Conservation (phyloP, 2,329 filamentous ascomycete species). For the Rasamsonia emersonii region DNA sequence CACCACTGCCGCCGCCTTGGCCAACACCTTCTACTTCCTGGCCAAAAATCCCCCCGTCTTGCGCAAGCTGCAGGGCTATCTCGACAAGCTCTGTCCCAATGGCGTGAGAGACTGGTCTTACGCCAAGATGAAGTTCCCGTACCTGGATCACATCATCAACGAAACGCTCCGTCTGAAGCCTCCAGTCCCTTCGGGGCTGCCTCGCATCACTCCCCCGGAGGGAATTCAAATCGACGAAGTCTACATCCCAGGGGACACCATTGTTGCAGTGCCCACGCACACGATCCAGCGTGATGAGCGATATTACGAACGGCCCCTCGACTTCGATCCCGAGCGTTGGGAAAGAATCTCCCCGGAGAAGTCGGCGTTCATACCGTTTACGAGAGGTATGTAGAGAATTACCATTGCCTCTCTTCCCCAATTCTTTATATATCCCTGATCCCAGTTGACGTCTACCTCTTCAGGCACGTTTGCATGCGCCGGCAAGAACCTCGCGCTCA, state of each 20-base stretch:
- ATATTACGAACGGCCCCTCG: too few species aligned
- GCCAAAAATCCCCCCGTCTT: conserved; percentile 20
- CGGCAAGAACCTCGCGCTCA: conserved; percentile 16
- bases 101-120: conserved; percentile 3
- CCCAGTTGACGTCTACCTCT: neutral
- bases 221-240: conserved; percentile 21
- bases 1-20: conserved; percentile 25
- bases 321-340: too few species aligned
- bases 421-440: neutral
- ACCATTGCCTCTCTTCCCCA: neutral
- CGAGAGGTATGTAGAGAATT: too few species aligned
- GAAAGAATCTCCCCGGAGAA: too few species aligned
- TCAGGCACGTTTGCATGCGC: conserved; percentile 12
- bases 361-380: too few species aligned
- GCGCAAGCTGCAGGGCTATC: conserved; percentile 21
- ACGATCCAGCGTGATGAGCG: too few species aligned
- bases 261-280: too few species aligned
- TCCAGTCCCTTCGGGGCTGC: conserved; percentile 23
- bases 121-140: conserved; percentile 13
- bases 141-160: conserved; percentile 19
- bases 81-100: conserved; percentile 22
- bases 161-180: conserved; percentile 34
- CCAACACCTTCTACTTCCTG: conserved; percentile 25
- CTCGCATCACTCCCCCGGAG: conserved; percentile 30
- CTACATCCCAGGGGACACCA: conserved; percentile 21